phyloP scores from a whole-genome alignment of 495 filamentous ascomycete species.

The Aspergillus biplanus region DNA sequence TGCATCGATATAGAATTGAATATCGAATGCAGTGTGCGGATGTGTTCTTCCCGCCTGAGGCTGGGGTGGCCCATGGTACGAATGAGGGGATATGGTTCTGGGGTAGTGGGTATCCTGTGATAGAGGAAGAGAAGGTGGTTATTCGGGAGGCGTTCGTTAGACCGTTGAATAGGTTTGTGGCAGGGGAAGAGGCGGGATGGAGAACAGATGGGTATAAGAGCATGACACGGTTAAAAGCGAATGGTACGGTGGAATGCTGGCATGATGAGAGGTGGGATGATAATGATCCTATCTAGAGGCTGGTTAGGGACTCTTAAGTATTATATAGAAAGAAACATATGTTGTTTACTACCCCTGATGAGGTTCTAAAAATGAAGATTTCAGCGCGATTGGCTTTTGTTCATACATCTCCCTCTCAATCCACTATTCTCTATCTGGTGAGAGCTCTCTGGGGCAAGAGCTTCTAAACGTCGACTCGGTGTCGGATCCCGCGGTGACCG shows the following conservation, averaged over 20 bases:
- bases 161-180: background rate
- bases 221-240: background rate
- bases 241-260: background rate
- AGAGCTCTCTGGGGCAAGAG: too few species aligned
- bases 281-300: background rate
- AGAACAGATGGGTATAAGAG: background rate
- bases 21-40: background rate
- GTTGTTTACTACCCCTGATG: too few species aligned
- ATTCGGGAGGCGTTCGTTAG: background rate
- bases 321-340: too few species aligned
- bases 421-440: too few species aligned
- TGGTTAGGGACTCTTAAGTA: background rate
- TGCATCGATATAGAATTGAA: background rate
- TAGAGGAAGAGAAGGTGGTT: background rate
- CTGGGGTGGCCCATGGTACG: background rate
- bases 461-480: too few species aligned
- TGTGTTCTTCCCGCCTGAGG: background rate
- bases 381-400: too few species aligned
- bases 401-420: too few species aligned
- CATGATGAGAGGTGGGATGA: background rate
- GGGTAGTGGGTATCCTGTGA: background rate
- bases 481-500: too few species aligned
- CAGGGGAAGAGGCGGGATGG: background rate
- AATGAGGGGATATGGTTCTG: background rate
- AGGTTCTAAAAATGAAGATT: too few species aligned